Evolutionary conservation across 306 rosid species (phyloP).

Genomic region (Fragaria iinumae): DNA sequence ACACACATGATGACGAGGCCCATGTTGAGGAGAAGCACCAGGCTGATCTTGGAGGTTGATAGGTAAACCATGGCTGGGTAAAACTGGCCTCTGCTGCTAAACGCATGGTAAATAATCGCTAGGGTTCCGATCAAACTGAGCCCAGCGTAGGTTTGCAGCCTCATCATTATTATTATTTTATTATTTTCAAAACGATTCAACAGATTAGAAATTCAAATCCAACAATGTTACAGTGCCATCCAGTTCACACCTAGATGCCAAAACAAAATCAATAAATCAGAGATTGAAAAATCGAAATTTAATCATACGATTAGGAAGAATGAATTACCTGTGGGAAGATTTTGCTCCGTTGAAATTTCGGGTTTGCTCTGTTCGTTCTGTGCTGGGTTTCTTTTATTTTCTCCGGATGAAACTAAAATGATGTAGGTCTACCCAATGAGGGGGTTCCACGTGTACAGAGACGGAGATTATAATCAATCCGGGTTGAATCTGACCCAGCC

Average conservation of each 20-base stretch:
- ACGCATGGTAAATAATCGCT: slow-evolving; percentile 85
- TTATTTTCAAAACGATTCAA: slow-evolving; percentile 21
- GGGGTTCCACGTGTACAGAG: slow-evolving; percentile 31
- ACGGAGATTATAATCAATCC: neutral
- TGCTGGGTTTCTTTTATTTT: neutral
- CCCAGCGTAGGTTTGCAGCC: slow-evolving; percentile 86
- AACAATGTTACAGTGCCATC: neutral
- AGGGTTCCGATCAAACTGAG: slow-evolving; percentile 81
- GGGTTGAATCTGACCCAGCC: neutral
- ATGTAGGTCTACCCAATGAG: slow-evolving; percentile 44
- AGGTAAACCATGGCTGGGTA: slow-evolving; percentile 95
- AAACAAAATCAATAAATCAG: neutral
- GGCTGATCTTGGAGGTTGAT: slow-evolving; percentile 92
- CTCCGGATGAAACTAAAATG: slow-evolving; percentile 3
- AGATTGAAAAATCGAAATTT: too few species aligned
- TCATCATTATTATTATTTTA: slow-evolving; percentile 41
- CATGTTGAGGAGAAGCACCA: slow-evolving; percentile 96
- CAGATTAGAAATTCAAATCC: too few species aligned
- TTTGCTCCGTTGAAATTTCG: neutral
- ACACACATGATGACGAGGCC: slow-evolving; percentile 86
- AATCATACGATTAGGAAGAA: too few species aligned
- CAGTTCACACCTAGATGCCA: slow-evolving; percentile 7
- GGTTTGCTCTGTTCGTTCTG: neutral
- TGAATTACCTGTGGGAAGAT: neutral
- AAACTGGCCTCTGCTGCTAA: slow-evolving; percentile 92